These are phyloP conservation scores for Poa annua DNA, from an alignment of 176 grass and related monocot species.

Conservation along the genomic window DNA sequence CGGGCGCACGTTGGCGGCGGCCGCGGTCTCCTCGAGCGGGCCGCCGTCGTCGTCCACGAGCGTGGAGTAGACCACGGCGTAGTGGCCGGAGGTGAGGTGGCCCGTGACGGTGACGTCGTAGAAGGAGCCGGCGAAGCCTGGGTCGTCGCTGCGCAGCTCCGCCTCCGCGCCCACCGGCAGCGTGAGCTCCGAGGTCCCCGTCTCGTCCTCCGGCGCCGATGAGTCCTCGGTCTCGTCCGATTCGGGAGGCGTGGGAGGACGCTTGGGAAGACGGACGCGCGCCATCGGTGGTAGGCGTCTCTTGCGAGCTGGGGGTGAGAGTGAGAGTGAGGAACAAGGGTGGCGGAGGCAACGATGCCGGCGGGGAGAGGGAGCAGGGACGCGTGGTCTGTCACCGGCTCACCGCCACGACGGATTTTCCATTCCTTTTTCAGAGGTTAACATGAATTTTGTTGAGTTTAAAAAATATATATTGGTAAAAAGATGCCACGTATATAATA, in stretches of 20 bases:
- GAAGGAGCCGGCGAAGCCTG: constrained; percentile 22
- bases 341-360: not conserved
- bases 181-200: not conserved
- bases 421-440: too few species aligned
- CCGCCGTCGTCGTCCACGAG: not conserved
- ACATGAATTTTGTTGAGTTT: too few species aligned
- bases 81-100: not conserved
- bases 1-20: constrained; percentile 32
- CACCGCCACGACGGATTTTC: too few species aligned
- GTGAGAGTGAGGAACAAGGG: not conserved
- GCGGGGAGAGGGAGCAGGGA: not conserved
- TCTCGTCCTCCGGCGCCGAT: too few species aligned
- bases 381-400: too few species aligned
- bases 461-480: too few species aligned
- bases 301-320: not conserved
- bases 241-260: not conserved
- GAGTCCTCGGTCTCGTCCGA: too few species aligned
- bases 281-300: not conserved
- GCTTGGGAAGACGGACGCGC: not conserved
- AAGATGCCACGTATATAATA: too few species aligned
- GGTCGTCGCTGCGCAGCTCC: constrained; percentile 35
- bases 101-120: constrained; percentile 35
- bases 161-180: constrained; percentile 18
- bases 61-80: constrained; percentile 20
- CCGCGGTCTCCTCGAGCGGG: not conserved